A percentile compares a stretch with the other conserved stretches of the same genome.
These are phyloP conservation scores for Liquidambar formosana DNA, from an alignment of 164 flowering plant species.

Conservation along the genomic window DNA sequence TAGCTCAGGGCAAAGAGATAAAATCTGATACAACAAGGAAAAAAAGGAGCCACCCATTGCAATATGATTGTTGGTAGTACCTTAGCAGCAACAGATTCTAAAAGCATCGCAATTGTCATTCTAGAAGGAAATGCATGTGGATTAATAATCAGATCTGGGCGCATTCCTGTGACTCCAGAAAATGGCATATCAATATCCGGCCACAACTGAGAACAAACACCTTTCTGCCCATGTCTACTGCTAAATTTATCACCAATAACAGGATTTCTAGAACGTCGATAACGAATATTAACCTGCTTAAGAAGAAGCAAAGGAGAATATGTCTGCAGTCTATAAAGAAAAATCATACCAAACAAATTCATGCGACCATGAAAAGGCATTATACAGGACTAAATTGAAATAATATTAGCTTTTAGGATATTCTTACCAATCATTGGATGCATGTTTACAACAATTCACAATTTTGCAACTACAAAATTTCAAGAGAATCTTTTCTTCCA, in stretches of 20 bases:
- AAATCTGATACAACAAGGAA: too few relatives aligned
- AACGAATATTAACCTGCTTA: slow-evolving; percentile 78
- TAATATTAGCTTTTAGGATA: not conserved
- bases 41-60: too few relatives aligned
- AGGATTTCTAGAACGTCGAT: slow-evolving; percentile 85
- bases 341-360: not conserved
- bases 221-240: slow-evolving; percentile 99
- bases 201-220: slow-evolving; percentile 98
- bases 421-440: not conserved
- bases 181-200: slow-evolving; percentile 97
- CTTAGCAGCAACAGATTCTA: slow-evolving; percentile 97
- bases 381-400: not conserved
- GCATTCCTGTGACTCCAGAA: slow-evolving; percentile 88
- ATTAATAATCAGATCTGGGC: slow-evolving; percentile 94
- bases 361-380: too few relatives aligned
- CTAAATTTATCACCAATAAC: slow-evolving; percentile 96
- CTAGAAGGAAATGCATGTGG: slow-evolving; percentile 99
- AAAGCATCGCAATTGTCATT: slow-evolving; percentile 96
- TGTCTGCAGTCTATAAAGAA: not conserved
- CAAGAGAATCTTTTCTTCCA: not conserved
- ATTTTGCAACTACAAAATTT: not conserved
- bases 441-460: not conserved
- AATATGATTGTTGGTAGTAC: slow-evolving; percentile 31
- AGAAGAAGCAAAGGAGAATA: not conserved
- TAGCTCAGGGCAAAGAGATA: too few relatives aligned